Evolutionary conservation across 2,329 filamentous ascomycete species (phyloP).

Genomic region (Pseudogymnoascus sp.): DNA sequence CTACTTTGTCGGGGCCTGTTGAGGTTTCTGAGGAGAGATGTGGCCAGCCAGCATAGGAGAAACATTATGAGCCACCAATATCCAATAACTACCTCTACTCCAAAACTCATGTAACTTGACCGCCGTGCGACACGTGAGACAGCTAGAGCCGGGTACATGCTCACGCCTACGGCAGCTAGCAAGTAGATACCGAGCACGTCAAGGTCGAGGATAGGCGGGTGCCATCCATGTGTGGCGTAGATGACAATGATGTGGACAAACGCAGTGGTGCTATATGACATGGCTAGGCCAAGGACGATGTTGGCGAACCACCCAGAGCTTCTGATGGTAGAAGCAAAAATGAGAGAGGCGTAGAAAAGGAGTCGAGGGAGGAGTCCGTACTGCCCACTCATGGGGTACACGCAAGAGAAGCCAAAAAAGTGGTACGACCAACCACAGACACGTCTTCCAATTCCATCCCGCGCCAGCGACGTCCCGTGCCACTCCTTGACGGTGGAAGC

Average conservation of each 20-base stretch:
- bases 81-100: not conserved
- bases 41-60: not conserved
- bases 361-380: not conserved
- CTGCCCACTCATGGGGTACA: not conserved
- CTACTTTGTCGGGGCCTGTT: not conserved
- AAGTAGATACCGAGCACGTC: not conserved
- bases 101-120: not conserved
- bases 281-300: not conserved
- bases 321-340: not conserved
- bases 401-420: not conserved
- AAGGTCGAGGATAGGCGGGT: not conserved
- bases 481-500: not conserved
- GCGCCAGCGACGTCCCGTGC: not conserved
- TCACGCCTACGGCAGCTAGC: not conserved
- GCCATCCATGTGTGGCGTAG: not conserved
- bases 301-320: not conserved
- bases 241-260: not conserved
- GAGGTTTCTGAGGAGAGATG: not conserved
- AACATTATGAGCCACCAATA: not conserved
- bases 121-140: not conserved
- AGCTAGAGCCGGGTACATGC: not conserved
- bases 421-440: not conserved
- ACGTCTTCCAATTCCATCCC: conserved; percentile 1
- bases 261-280: not conserved
- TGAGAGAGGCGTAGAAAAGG: not conserved